These are phyloP conservation scores for Candida ficus DNA, from an alignment of 805 yeast genomes.

Conservation along the genomic window DNA sequence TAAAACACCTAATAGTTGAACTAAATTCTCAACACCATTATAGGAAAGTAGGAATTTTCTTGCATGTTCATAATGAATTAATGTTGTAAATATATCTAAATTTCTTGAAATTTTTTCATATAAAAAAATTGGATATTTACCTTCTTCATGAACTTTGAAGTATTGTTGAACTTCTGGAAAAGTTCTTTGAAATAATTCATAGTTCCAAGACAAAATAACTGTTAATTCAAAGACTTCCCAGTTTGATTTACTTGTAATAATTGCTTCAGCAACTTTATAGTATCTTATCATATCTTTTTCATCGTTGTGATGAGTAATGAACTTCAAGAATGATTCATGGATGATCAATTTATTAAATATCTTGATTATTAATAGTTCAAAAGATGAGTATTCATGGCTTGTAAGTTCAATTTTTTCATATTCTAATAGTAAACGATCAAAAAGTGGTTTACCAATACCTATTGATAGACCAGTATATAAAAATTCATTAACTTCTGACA, in stretches of 20 bases:
- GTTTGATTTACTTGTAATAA: constrained; percentile 30
- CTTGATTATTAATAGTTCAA: constrained; percentile 22
- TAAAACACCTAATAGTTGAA: constrained; percentile 26
- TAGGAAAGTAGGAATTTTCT: constrained; percentile 32
- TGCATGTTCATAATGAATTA: constrained; percentile 31
- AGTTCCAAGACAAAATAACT: constrained; percentile 35
- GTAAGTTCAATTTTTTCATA: constrained; percentile 17
- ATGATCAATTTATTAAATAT: constrained; percentile 26
- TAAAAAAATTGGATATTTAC: constrained; percentile 16
- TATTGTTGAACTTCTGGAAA: constrained; percentile 19
- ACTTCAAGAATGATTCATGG: constrained; percentile 33
- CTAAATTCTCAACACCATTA: constrained; percentile 30
- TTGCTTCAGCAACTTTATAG: constrained; percentile 26
- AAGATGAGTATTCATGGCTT: constrained; percentile 10
- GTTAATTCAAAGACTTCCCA: constrained; percentile 36
- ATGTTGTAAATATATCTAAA: constrained; percentile 30
- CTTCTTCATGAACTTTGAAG: constrained; percentile 19
- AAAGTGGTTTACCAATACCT: constrained; percentile 15
- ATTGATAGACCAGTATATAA: constrained; percentile 17
- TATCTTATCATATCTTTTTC: constrained; percentile 15
- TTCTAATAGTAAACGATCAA: constrained; percentile 10
- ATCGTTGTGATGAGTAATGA: constrained; percentile 18
- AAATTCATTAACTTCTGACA: constrained; percentile 14
- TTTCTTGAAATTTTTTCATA: constrained; percentile 27
- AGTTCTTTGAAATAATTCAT: constrained; percentile 25